A percentile compares a stretch with the other conserved stretches of the same genome.
phyloP scores from a whole-genome alignment of 441 rosid species.

The Pelargonium citronellum region DNA sequence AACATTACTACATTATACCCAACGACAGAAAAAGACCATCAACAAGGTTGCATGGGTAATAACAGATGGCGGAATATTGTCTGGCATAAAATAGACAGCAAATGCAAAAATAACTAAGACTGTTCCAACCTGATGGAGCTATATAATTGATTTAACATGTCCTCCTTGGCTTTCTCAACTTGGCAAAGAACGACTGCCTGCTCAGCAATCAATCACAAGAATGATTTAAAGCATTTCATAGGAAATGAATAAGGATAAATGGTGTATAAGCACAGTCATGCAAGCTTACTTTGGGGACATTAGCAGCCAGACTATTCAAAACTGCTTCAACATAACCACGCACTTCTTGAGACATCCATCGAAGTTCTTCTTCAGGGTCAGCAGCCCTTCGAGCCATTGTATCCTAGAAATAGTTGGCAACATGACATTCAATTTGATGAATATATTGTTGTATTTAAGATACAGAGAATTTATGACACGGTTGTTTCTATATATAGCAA shows the following conservation, averaged over 20 bases:
- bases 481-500: too few species aligned
- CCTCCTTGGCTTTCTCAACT: conserved; percentile 99
- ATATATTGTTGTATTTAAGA: too few species aligned
- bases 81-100: neutral
- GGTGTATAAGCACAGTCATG: neutral
- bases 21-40: neutral
- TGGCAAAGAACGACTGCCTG: conserved; percentile 99
- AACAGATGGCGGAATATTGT: neutral
- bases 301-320: conserved; percentile 98
- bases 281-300: conserved; percentile 80
- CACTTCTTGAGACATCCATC: conserved; percentile 99
- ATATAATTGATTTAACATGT: conserved; percentile 94
- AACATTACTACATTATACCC: neutral
- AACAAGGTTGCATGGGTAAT: neutral
- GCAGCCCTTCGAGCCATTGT: conserved; percentile 87
- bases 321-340: conserved; percentile 99
- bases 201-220: conserved; percentile 26
- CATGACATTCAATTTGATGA: too few species aligned
- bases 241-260: conserved; percentile 8
- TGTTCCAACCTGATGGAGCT: conserved; percentile 71
- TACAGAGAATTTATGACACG: too few species aligned
- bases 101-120: conserved; percentile 1
- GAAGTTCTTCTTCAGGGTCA: conserved; percentile 98
- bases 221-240: conserved; percentile 4
- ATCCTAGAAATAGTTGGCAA: conserved; percentile 42